Conservation (phyloP, 768 basidiomycete species). For the Scleroderma bovista region DNA sequence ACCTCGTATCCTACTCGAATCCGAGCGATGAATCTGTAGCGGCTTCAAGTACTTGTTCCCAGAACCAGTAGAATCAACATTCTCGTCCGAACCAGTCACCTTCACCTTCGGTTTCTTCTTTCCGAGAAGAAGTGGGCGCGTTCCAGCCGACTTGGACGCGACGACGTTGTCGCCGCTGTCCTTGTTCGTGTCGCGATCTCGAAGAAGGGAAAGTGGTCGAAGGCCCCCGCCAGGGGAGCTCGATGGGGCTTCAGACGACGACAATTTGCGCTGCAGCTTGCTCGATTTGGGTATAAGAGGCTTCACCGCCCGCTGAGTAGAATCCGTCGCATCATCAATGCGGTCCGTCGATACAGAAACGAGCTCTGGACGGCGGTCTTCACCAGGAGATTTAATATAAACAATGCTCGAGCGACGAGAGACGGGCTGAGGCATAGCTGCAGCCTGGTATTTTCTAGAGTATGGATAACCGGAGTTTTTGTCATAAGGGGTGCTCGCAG, state of each 20-base stretch:
- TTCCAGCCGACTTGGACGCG: neutral
- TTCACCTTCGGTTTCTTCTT: slow-evolving; percentile 46
- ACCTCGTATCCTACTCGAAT: slow-evolving; percentile 59
- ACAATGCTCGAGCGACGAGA: slow-evolving; percentile 54
- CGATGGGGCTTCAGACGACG: slow-evolving; percentile 23
- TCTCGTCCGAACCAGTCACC: slow-evolving; percentile 25
- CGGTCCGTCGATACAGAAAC: neutral
- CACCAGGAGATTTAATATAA: slow-evolving; percentile 54
- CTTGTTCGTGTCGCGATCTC: slow-evolving; percentile 47
- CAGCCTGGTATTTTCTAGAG: slow-evolving; percentile 13
- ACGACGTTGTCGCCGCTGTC: slow-evolving; percentile 15
- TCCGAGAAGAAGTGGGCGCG: slow-evolving; percentile 51
- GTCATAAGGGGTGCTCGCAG: slow-evolving; percentile 63
- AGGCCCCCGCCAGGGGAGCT: slow-evolving; percentile 43
- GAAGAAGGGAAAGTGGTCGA: slow-evolving; percentile 58
- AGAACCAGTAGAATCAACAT: slow-evolving; percentile 28
- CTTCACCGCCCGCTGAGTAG: slow-evolving; percentile 44
- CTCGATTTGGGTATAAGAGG: slow-evolving; percentile 49
- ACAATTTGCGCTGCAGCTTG: slow-evolving; percentile 36
- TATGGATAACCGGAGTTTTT: slow-evolving; percentile 12
- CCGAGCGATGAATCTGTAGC: slow-evolving; percentile 54
- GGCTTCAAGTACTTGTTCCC: slow-evolving; percentile 50
- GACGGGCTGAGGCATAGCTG: slow-evolving; percentile 16
- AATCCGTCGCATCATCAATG: slow-evolving; percentile 19
- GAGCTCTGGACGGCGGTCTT: slow-evolving; percentile 20